A percentile compares a stretch with the other conserved stretches of the same genome.
phyloP scores from a whole-genome alignment of 208 protist genomes.

The Wallacemonas sp. region DNA sequence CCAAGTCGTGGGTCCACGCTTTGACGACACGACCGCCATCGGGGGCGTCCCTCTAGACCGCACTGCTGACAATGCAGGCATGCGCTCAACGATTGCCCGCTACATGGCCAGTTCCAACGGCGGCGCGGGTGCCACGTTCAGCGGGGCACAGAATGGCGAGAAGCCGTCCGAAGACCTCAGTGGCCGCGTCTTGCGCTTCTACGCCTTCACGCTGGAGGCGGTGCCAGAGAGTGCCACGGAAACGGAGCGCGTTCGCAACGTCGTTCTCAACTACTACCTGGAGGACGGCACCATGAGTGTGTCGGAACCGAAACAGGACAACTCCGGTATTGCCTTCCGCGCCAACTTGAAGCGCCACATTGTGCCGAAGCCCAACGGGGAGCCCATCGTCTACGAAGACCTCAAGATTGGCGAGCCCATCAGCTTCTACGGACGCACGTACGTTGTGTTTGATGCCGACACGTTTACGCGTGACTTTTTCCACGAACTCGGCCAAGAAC shows the following conservation, averaged over 20 bases:
- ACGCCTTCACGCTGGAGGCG: slow-evolving; percentile 93
- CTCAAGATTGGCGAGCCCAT: slow-evolving; percentile 91
- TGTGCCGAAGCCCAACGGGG: slow-evolving; percentile 73
- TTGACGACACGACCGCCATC: slow-evolving; percentile 50
- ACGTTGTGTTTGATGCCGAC: slow-evolving; percentile 94
- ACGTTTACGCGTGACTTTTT: slow-evolving; percentile 93
- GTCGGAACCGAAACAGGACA: slow-evolving; percentile 91
- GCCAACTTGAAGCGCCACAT: slow-evolving; percentile 92
- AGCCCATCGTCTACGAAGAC: slow-evolving; percentile 73
- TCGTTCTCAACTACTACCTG: slow-evolving; percentile 93
- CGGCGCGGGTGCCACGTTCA: slow-evolving; percentile 1
- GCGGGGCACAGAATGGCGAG: slow-evolving; percentile 3
- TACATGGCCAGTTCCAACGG: slow-evolving; percentile 17
- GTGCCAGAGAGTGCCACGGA: slow-evolving; percentile 95
- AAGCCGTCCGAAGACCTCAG: slow-evolving; percentile 43
- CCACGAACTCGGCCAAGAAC: slow-evolving; percentile 48
- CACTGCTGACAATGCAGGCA: slow-evolving; percentile 26
- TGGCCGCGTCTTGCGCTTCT: slow-evolving; percentile 93
- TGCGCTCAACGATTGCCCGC: slow-evolving; percentile 27
- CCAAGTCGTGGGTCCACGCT: slow-evolving; percentile 49
- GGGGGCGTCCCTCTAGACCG: slow-evolving; percentile 60
- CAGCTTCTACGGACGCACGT: slow-evolving; percentile 93
- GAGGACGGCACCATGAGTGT: slow-evolving; percentile 97
- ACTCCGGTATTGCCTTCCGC: slow-evolving; percentile 95
- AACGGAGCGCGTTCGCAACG: slow-evolving; percentile 87